Base-by-base conservation (phyloP, 1,284 basidiomycete genomes). In the Erythrobasidium hasegawianum region DNA sequence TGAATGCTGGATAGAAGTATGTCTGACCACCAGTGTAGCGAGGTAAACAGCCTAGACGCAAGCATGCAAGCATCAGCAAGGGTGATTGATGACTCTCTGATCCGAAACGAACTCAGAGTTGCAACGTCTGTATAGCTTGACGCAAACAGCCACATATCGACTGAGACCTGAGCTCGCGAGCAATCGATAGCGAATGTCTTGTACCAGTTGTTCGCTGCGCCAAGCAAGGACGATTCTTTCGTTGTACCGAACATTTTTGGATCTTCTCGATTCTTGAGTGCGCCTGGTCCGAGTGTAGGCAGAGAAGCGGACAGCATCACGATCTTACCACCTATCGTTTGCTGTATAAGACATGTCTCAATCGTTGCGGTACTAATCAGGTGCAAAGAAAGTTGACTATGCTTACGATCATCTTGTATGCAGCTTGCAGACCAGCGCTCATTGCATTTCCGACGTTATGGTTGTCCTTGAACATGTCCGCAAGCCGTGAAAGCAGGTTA, bases 171-270 rank as follows among this genome's bases (percentile, higher is more conserved):
- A 9, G 89, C 87, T 71, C 95, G 86, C 8, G 95, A 97, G 78
- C 95, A 98, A 74, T 98, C 95, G 76, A 98, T 98, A 18, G 96
- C 92, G 73, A 98, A 97, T 0, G 91, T 93, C 83, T 98, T 99
- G 84, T 97, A 99, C 81, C 97, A 99, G 8, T 88, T 84, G 38
- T 89, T 90, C 26, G 74, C 77, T 0, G 89, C 90, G 80, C 92
- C 90, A 43, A 97, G 82, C 10, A 97, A 81, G 14, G 84, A 83
- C 13, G 89, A 92, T 82, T 96, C 92, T 86, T 97, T 98, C 43
- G 88, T 80, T 1, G 95, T 97, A 38, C 96, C 96, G 45, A 98
- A 84, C 65, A 97, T 81, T 79, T 98, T 99, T 57, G 90, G 86
- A 78, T 99, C 96, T 75, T 98, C 96, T 69, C 96, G 84, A 76